Evolutionary conservation across 148 eudicot genomes (phyloP).

Genomic region (Vaccinium darrowii): DNA sequence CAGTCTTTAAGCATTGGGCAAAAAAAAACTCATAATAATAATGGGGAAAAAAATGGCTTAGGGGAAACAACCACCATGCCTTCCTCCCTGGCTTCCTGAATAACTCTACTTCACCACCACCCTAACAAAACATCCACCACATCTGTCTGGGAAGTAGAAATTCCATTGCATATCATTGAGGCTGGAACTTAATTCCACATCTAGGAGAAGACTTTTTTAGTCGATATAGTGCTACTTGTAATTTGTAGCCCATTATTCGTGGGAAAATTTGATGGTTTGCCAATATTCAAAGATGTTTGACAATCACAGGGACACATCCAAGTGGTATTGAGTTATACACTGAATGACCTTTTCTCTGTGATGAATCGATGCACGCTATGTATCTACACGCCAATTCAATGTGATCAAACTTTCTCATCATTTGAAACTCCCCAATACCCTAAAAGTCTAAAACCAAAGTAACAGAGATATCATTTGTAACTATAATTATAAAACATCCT

Average conservation of each 20-base stretch:
- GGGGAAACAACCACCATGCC: too few species aligned
- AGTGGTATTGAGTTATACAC: slow-evolving; percentile 8
- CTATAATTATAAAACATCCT: not conserved
- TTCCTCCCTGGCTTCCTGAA: too few species aligned
- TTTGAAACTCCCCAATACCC: not conserved
- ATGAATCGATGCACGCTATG: not conserved
- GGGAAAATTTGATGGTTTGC: not conserved
- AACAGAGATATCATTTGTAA: not conserved
- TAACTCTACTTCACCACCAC: not conserved
- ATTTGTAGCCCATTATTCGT: not conserved
- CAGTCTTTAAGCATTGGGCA: not conserved
- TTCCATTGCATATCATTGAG: not conserved
- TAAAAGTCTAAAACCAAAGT: not conserved
- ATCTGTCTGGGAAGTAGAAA: not conserved
- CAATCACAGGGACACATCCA: not conserved
- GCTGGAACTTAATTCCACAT: not conserved
- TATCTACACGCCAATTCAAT: not conserved
- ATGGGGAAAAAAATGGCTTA: too few species aligned
- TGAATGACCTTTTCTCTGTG: not conserved
- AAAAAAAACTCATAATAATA: not conserved
- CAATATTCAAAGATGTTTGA: slow-evolving; percentile 1
- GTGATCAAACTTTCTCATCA: not conserved
- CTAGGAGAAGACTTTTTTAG: not conserved
- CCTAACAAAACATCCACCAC: not conserved
- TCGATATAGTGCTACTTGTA: not conserved